Percentiles rank a stretch among this genome's conserved stretches.
Conservation (phyloP, 2,329 filamentous ascomycete genomes). For the Teratosphaeria nubilosa region DNA sequence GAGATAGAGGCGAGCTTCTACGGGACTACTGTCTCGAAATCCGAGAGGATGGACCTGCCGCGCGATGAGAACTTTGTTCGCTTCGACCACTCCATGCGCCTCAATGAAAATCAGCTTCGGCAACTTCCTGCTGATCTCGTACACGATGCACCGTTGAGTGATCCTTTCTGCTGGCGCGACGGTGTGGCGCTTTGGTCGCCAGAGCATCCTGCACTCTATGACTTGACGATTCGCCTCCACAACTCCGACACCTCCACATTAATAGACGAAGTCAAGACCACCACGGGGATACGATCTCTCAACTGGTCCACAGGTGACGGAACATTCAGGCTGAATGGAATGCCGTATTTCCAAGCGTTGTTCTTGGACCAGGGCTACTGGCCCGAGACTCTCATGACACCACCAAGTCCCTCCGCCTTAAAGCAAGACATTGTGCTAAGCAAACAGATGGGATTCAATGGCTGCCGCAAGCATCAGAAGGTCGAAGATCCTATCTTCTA, state of each 20-base stretch:
- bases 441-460: constrained; percentile 55
- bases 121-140: constrained; percentile 30
- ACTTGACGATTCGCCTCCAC: constrained; percentile 44
- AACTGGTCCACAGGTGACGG: constrained; percentile 50
- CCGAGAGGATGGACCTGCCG: constrained; percentile 34
- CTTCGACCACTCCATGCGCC: constrained; percentile 40
- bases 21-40: constrained; percentile 39
- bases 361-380: constrained; percentile 55
- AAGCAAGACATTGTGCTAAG: constrained; percentile 45
- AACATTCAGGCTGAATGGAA: constrained; percentile 49
- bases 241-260: constrained; percentile 26
- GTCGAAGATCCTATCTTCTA: constrained; percentile 52
- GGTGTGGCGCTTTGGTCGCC: constrained; percentile 54
- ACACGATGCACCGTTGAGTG: constrained; percentile 26
- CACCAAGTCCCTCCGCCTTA: constrained; percentile 38
- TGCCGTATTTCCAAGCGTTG: constrained; percentile 51
- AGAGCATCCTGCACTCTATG: constrained; percentile 48
- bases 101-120: constrained; percentile 34
- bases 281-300: constrained; percentile 51
- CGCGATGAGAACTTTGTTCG: constrained; percentile 40
- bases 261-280: constrained; percentile 50
- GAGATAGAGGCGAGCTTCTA: constrained; percentile 46
- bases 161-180: constrained; percentile 39
- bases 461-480: constrained; percentile 56
- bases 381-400: constrained; percentile 51